phyloP scores from a whole-genome alignment of 2,329 filamentous ascomycete genomes.

The Pestalotiopsis sp. region DNA sequence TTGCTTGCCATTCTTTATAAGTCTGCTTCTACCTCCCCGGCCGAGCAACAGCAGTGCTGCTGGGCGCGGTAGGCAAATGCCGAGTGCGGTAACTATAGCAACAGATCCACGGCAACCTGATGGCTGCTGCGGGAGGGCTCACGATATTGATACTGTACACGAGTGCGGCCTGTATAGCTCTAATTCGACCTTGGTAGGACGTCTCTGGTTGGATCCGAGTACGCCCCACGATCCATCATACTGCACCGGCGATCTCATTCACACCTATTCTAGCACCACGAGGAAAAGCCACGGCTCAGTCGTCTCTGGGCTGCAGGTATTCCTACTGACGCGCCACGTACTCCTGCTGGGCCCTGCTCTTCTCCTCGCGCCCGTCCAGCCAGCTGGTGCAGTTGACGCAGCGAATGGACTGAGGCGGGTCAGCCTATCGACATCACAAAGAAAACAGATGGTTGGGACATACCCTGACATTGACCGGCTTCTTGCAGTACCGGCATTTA shows the following conservation, averaged over 20 bases:
- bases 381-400: slow-evolving; percentile 62
- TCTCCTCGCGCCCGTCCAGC: slow-evolving; percentile 57
- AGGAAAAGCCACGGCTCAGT: neutral
- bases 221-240: neutral
- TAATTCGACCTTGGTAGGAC: too few species aligned
- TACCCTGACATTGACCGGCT: slow-evolving; percentile 29
- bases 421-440: too few species aligned
- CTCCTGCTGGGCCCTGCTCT: slow-evolving; percentile 20
- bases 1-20: neutral
- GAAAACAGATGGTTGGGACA: neutral
- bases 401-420: slow-evolving; percentile 39
- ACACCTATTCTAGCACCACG: neutral
- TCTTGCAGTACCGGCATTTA: slow-evolving; percentile 68
- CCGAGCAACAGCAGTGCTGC: too few species aligned
- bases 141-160: too few species aligned
- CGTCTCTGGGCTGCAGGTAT: neutral
- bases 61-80: too few species aligned
- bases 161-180: too few species aligned
- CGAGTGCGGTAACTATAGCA: too few species aligned
- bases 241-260: neutral
- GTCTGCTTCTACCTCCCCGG: neutral
- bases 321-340: neutral
- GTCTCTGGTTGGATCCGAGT: neutral
- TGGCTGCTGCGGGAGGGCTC: too few species aligned
- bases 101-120: too few species aligned